Base-by-base conservation (phyloP, 805 yeast genomes). In the Grigorovia jiainica region DNA sequence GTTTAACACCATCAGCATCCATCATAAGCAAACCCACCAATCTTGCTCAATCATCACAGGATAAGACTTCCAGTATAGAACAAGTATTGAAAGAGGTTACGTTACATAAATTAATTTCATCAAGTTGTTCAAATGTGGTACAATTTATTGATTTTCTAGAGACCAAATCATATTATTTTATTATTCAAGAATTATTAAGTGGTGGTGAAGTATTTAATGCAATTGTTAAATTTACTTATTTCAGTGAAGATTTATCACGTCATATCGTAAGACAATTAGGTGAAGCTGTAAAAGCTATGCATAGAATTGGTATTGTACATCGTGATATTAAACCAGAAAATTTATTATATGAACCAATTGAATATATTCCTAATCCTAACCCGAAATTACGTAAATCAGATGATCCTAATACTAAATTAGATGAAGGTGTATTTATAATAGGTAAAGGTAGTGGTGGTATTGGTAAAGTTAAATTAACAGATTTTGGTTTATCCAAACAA, bases 381-480 rank as follows among this genome's bases (percentile, higher is more conserved):
- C 49, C 48, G 7, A 64, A 61, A 43, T 66, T 75, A 29, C 66
- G 90, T 41, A 71, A 67, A 48, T 75, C 82, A 10, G 95, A 84
- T 60, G 92, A 84, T 58, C 70, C 70, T 29, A 67, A 73, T 30
- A 56, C 76, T 11, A 84, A 92, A 59, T 65, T 68, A 11, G 97
- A 90, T 57, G 98, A 92, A 66, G 98, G 98, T 41, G 76, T 72
- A 46, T 92, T 89, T 52, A 63, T 62, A 8, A 80, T 82, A 4
- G 84, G 84, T 10, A 66, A 84, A 17, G 98, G 98, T 27, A 95
- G 94, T 37, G 98, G 96, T 42, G 85, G 89, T 11, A 82, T 92
- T 50, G 98, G 97, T 7, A 53, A 67, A 13, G 87, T 92, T 27
- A 90, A 90, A 61, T 68, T 92, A 40, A 97, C 97, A 1, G 98